Conservation (phyloP, 495 filamentous ascomycete species). For the Annulohypoxylon moriforme region DNA sequence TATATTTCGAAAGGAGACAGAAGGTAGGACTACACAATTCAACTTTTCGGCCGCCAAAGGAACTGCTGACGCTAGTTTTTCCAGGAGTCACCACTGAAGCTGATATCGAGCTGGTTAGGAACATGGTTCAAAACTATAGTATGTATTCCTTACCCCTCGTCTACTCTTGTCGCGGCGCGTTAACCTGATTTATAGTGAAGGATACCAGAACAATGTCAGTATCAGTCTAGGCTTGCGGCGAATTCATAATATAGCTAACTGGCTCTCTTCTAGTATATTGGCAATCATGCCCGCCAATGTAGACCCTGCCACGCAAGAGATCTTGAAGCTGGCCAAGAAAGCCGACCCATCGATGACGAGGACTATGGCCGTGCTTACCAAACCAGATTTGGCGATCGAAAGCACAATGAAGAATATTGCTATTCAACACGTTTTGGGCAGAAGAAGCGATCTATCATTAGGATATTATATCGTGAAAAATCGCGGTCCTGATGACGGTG, state of each 20-base stretch:
- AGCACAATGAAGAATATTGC: constrained; percentile 58
- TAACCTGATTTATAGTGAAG: constrained; percentile 35
- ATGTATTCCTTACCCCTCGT: constrained; percentile 39
- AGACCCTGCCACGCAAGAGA: constrained; percentile 70
- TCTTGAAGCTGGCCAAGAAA: constrained; percentile 63
- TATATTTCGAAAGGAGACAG: constrained; percentile 66
- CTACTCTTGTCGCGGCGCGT: constrained; percentile 1
- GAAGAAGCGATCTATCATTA: constrained; percentile 52
- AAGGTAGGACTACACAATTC: constrained; percentile 41
- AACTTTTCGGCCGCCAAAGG: background rate
- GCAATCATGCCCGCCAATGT: constrained; percentile 68
- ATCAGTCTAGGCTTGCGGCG: background rate
- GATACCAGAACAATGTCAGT: constrained; percentile 45
- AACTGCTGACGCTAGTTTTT: background rate
- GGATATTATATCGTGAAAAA: constrained; percentile 70
- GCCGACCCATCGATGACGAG: constrained; percentile 59
- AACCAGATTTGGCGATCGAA: constrained; percentile 68
- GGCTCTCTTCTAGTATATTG: constrained; percentile 57
- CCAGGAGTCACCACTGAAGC: constrained; percentile 53
- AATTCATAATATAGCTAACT: constrained; percentile 8
- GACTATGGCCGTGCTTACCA: constrained; percentile 69
- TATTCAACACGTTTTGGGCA: constrained; percentile 59
- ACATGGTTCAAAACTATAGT: constrained; percentile 67
- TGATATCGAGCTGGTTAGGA: constrained; percentile 61
- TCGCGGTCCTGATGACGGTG: constrained; percentile 54